Percentiles rank a stretch among this genome's conserved stretches.
Conservation (phyloP, 441 rosid genomes). For the Viola pubescens region DNA sequence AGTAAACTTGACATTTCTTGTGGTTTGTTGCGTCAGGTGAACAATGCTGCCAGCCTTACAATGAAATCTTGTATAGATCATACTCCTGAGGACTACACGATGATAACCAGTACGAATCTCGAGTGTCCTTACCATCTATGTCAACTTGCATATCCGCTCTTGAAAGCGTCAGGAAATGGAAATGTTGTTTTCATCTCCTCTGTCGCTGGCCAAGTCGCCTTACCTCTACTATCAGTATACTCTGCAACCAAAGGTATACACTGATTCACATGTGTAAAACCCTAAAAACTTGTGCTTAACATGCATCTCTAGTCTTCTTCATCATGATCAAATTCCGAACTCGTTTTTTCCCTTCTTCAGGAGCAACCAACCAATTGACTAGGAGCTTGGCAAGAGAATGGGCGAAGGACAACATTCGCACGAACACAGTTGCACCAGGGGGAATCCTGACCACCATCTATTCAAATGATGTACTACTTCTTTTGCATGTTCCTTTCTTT, state of each 20-base stretch:
- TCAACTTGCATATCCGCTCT: constrained; percentile 68
- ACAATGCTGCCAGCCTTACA: constrained; percentile 50
- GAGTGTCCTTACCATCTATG: constrained; percentile 61
- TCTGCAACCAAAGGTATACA: constrained; percentile 61
- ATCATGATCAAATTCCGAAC: neutral
- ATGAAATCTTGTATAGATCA: constrained; percentile 43
- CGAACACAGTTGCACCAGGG: constrained; percentile 74
- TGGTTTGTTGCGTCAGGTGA: constrained; percentile 32
- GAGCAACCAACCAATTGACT: constrained; percentile 73
- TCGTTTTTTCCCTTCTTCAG: constrained; percentile 20
- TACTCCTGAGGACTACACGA: constrained; percentile 44
- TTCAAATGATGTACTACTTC: constrained; percentile 32
- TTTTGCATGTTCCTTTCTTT: neutral
- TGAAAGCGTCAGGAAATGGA: constrained; percentile 66
- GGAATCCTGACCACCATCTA: constrained; percentile 50
- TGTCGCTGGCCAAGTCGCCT: constrained; percentile 36
- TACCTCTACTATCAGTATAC: constrained; percentile 46
- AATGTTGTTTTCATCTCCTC: constrained; percentile 75
- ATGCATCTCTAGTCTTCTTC: neutral
- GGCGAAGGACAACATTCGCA: constrained; percentile 81
- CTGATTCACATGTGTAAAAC: neutral
- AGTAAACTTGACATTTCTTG: neutral
- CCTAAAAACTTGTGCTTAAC: neutral
- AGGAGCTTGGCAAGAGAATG: constrained; percentile 82
- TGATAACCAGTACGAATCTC: constrained; percentile 49